Conservation (phyloP, 148 eudicot species). For the Drosera capensis region DNA sequence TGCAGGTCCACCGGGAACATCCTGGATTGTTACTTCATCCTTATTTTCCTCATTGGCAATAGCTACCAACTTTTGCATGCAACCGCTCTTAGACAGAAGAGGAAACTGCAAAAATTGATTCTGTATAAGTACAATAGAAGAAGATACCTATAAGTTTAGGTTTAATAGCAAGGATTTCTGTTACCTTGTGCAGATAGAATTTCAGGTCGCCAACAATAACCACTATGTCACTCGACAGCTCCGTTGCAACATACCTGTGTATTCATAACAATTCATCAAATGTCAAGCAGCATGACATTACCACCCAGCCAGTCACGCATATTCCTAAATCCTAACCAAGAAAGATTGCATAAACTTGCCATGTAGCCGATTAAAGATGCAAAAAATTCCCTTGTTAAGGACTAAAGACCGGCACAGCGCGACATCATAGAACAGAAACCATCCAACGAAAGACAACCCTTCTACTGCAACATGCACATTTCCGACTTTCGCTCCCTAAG, state of each 20-base stretch:
- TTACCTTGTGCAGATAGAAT: conserved; percentile 95
- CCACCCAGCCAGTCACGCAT: too few relatives aligned
- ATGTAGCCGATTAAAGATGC: too few relatives aligned
- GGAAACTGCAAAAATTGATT: conserved; percentile 76
- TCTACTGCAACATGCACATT: too few relatives aligned
- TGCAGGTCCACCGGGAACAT: conserved; percentile 71
- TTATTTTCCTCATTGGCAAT: conserved; percentile 27
- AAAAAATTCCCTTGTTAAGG: too few relatives aligned
- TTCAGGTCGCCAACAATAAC: conserved; percentile 60
- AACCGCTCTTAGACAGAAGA: conserved; percentile 60
- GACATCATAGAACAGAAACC: too few relatives aligned
- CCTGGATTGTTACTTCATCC: conserved; percentile 62
- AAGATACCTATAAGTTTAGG: background rate
- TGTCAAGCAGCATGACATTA: background rate
- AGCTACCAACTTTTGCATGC: conserved; percentile 53
- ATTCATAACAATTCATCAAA: background rate
- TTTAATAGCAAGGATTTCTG: background rate
- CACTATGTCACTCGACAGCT: conserved; percentile 67
- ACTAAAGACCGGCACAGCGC: too few relatives aligned
- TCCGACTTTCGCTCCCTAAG: too few relatives aligned
- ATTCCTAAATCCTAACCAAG: too few relatives aligned
- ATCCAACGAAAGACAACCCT: too few relatives aligned
- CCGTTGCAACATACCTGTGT: conserved; percentile 82
- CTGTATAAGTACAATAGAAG: conserved; percentile 39
- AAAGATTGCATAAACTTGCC: too few relatives aligned